Conservation (phyloP, 2,329 filamentous ascomycete genomes). For the Phialophora verrucosa region DNA sequence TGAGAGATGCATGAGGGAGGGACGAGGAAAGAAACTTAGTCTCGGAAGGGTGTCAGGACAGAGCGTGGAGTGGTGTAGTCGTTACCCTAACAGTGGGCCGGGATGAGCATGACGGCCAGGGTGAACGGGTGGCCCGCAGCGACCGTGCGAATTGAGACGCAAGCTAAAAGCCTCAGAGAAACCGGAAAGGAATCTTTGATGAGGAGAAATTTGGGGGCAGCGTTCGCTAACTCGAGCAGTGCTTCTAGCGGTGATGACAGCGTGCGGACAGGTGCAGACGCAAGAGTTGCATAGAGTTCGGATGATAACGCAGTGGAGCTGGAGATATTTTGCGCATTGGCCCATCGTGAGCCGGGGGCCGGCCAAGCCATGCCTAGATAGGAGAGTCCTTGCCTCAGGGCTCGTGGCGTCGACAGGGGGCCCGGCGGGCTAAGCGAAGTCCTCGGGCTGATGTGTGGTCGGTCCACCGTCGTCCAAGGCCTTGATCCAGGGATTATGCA, state of each 20-base stretch:
- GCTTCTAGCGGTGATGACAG: conserved; percentile 10
- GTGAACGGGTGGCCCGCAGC: conserved; percentile 23
- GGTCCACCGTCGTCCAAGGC: not conserved
- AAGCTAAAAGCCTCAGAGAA: conserved; percentile 10
- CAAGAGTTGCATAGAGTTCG: conserved; percentile 25
- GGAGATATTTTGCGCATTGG: not conserved
- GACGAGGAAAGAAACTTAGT: conserved; percentile 18
- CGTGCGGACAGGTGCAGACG: conserved; percentile 8
- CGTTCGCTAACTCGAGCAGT: conserved; percentile 9
- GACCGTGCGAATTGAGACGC: conserved; percentile 26
- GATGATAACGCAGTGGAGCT: conserved; percentile 13
- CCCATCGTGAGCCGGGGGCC: not conserved
- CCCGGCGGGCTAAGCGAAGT: not conserved
- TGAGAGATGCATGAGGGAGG: conserved; percentile 23
- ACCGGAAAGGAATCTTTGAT: conserved; percentile 11
- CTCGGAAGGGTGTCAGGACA: conserved; percentile 10
- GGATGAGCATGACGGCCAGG: conserved; percentile 3
- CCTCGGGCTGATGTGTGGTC: conserved; percentile 8
- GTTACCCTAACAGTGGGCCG: conserved; percentile 15
- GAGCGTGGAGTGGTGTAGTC: conserved; percentile 13
- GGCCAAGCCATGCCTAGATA: conserved; percentile 21
- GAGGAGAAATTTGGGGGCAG: conserved; percentile 17
- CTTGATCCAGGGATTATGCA: not conserved
- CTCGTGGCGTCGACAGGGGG: conserved; percentile 25
- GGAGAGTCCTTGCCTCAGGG: conserved; percentile 27